Evolutionary conservation across 805 yeast species (phyloP), one percentile per base, ranked within the genome.

Genomic region (Sugiyamaella lignohabitans): DNA sequence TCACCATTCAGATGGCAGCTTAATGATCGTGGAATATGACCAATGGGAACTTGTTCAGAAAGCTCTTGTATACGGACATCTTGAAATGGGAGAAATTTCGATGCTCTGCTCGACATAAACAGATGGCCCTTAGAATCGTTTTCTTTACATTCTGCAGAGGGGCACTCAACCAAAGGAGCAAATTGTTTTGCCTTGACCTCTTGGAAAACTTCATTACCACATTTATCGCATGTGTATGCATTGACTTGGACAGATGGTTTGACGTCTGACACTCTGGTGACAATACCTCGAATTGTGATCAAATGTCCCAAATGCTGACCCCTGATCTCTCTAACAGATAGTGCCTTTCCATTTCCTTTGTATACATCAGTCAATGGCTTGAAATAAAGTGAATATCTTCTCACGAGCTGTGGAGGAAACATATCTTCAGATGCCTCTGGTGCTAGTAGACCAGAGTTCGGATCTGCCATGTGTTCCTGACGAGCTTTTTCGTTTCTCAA

Each of bases 201-300:
- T 70, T 93, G 98, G 74, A 94, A 93, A 45, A 87, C 80, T 68
- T 93, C 99, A 66, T 78, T 84, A 41, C 98, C 99, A 73, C 99
- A 93, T 58, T 84, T 84, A 63, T 93, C 98, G 69, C 99, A 93
- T 4, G 98, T 87, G 63, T 91, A 94, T 1, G 98, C 98, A 58
- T 84, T 87, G 45, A 93, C 97, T 50, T 78, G 71, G 5, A 93
- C 86, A 4, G 87, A 73, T 3, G 99, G 99, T 65, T 89, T 91
- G 38, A 93, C 98, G 64, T 93, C 99, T 1, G 95, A 83, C 3
- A 89, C 96, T 55, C 98, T 75, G 5, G 98, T 93, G 43, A 91
- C 87, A 55, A 93, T 89, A 47, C 98, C 99, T 53, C 96, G 73
- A 3, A 89, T 84, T 0, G 96, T 89, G 58, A 93, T 84, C 52